Conservation (phyloP, 345 rosid species). For the Leavenworthia alabamica region DNA sequence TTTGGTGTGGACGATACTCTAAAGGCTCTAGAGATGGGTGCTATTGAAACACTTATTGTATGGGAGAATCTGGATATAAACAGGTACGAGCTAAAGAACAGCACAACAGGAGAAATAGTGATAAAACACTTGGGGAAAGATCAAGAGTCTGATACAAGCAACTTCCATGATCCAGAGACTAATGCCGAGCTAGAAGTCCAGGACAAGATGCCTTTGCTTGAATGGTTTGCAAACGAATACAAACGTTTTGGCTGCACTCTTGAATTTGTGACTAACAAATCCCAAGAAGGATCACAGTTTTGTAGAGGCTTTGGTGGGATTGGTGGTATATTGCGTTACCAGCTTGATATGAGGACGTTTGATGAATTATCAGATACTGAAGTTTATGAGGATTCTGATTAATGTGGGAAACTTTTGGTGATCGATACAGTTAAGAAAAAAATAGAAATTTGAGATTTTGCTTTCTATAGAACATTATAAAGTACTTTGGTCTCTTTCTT, state of each 20-base stretch:
- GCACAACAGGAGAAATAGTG: slow-evolving; percentile 47
- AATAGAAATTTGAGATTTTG: slow-evolving; percentile 1
- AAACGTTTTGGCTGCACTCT: slow-evolving; percentile 74
- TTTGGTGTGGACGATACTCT: slow-evolving; percentile 84
- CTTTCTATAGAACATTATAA: slow-evolving; percentile 13
- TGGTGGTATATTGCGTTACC: slow-evolving; percentile 89
- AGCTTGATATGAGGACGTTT: slow-evolving; percentile 76
- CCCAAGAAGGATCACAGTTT: slow-evolving; percentile 93
- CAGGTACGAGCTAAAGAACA: slow-evolving; percentile 61
- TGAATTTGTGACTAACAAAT: slow-evolving; percentile 84
- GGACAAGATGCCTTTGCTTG: slow-evolving; percentile 70
- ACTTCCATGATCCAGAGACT: slow-evolving; percentile 57
- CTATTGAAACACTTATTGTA: slow-evolving; percentile 80
- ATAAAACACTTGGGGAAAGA: slow-evolving; percentile 73
- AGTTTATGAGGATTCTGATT: slow-evolving; percentile 73
- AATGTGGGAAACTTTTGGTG: slow-evolving; percentile 19
- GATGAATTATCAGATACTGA: slow-evolving; percentile 75
- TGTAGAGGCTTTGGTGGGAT: slow-evolving; percentile 93
- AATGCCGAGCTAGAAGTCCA: slow-evolving; percentile 69
- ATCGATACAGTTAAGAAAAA: slow-evolving; percentile 8
- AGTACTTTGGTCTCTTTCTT: background rate
- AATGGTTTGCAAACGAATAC: slow-evolving; percentile 92
- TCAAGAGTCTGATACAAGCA: slow-evolving; percentile 62
- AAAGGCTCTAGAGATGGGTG: slow-evolving; percentile 85
- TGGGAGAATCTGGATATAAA: slow-evolving; percentile 88